phyloP scores from a whole-genome alignment of 805 yeast species.

The Lipomyces chichibuensis region DNA sequence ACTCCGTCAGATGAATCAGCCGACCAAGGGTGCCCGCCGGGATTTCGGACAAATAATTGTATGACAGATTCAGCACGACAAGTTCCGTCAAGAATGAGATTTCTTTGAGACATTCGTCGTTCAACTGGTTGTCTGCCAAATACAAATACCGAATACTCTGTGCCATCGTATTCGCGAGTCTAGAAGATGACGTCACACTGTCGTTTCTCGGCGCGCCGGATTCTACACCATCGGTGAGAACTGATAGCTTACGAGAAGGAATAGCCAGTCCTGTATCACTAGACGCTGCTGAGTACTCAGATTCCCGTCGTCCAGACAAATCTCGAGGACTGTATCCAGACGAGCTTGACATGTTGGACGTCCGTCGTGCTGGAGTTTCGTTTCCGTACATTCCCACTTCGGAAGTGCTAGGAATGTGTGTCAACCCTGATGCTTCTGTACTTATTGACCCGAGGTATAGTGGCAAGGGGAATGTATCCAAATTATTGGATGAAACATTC shows the following conservation, averaged over 20 bases:
- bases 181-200: conserved; percentile 22
- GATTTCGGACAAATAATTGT: conserved; percentile 81
- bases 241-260: conserved; percentile 12
- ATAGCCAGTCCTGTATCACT: neutral
- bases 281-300: conserved; percentile 14
- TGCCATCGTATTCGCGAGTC: conserved; percentile 44
- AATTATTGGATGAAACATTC: conserved; percentile 74
- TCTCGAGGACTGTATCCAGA: conserved; percentile 24
- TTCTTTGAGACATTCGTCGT: conserved; percentile 73
- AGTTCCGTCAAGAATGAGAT: conserved; percentile 63
- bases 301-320: neutral
- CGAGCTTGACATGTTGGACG: conserved; percentile 22
- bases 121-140: conserved; percentile 80
- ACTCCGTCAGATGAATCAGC: conserved; percentile 58
- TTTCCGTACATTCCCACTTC: conserved; percentile 5
- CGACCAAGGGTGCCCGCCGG: conserved; percentile 71
- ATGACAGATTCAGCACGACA: conserved; percentile 70
- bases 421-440: conserved; percentile 8
- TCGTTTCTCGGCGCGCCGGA: conserved; percentile 26
- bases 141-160: conserved; percentile 60
- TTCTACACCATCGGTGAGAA: conserved; percentile 4
- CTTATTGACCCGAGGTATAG: conserved; percentile 16
- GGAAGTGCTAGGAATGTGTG: conserved; percentile 26
- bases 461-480: conserved; percentile 58
- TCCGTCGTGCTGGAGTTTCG: conserved; percentile 6